Percentiles rank a stretch among this genome's conserved stretches.
phyloP scores from a whole-genome alignment of 169 alveolate genomes.

The Cryptosporidium ryanae region DNA sequence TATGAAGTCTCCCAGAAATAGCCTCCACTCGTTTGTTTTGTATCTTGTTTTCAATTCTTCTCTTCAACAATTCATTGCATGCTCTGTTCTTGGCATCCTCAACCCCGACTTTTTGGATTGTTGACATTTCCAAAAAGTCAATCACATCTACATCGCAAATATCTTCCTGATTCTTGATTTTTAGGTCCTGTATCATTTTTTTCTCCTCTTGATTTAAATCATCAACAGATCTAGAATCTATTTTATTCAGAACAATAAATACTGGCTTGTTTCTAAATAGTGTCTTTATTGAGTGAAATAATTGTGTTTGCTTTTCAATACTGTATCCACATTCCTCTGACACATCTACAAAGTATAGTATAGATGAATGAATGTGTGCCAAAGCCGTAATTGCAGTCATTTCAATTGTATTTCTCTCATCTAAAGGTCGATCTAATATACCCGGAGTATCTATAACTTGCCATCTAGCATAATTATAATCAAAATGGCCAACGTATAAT shows the following conservation, averaged over 20 bases:
- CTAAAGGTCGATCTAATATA: constrained; percentile 96
- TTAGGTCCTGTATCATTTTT: constrained; percentile 84
- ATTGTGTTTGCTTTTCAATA: constrained; percentile 91
- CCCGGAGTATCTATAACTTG: constrained; percentile 99
- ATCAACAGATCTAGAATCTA: constrained; percentile 90
- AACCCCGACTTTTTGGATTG: constrained; percentile 88
- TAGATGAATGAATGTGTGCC: constrained; percentile 96
- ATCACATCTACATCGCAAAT: constrained; percentile 75
- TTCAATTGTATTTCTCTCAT: constrained; percentile 98
- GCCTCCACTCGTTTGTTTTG: constrained; percentile 81
- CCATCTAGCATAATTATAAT: constrained; percentile 96
- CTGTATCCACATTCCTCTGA: constrained; percentile 97
- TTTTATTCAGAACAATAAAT: constrained; percentile 94
- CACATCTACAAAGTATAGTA: constrained; percentile 90
- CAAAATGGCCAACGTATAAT: constrained; percentile 99
- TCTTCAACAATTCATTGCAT: constrained; percentile 85
- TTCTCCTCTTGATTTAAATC: constrained; percentile 84
- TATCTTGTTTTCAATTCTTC: constrained; percentile 66
- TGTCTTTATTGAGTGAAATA: constrained; percentile 94
- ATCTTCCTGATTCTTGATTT: constrained; percentile 75
- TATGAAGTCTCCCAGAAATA: constrained; percentile 83
- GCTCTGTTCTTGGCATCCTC: constrained; percentile 91
- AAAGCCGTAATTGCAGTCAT: constrained; percentile 99
- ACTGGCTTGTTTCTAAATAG: constrained; percentile 95
- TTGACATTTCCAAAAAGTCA: constrained; percentile 77